Percentiles rank a stretch among this genome's conserved stretches.
Conservation (phyloP, 352 stramenopile species). For the Paralagenidium karlingii region DNA sequence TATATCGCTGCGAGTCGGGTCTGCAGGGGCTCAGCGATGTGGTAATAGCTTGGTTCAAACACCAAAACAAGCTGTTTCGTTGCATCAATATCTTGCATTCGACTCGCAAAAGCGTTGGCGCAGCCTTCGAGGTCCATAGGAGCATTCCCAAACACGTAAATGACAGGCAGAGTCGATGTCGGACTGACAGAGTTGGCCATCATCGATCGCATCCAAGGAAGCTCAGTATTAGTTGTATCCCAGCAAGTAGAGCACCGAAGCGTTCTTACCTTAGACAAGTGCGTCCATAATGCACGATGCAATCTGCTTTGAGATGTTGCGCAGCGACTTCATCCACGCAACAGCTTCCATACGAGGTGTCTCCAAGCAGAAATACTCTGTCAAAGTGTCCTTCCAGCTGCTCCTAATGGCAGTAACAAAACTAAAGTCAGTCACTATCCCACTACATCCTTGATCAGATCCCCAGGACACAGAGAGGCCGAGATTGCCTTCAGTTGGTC, state of each 20-base stretch:
- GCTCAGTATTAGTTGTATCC: background rate
- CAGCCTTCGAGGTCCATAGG: constrained; percentile 47
- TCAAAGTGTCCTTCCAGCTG: constrained; percentile 28
- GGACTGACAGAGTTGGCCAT: constrained; percentile 12
- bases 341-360: constrained; percentile 93
- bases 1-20: too few relatives aligned
- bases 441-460: background rate
- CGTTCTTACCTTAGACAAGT: constrained; percentile 69
- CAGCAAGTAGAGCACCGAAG: background rate
- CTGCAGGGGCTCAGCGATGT: constrained; percentile 18
- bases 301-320: constrained; percentile 88
- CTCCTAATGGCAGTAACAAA: constrained; percentile 10
- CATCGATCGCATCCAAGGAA: background rate
- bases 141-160: constrained; percentile 85
- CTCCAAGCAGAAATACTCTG: constrained; percentile 89
- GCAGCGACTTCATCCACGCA: constrained; percentile 94
- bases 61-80: constrained; percentile 74
- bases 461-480: background rate
- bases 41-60: constrained; percentile 85
- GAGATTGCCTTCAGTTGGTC: constrained; percentile 31
- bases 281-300: constrained; percentile 92
- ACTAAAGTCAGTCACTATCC: background rate
- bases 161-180: constrained; percentile 73
- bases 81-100: constrained; percentile 13
- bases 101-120: constrained; percentile 19